phyloP scores from a whole-genome alignment of 2,329 filamentous ascomycete species.

The Corinectria fuckeliana region DNA sequence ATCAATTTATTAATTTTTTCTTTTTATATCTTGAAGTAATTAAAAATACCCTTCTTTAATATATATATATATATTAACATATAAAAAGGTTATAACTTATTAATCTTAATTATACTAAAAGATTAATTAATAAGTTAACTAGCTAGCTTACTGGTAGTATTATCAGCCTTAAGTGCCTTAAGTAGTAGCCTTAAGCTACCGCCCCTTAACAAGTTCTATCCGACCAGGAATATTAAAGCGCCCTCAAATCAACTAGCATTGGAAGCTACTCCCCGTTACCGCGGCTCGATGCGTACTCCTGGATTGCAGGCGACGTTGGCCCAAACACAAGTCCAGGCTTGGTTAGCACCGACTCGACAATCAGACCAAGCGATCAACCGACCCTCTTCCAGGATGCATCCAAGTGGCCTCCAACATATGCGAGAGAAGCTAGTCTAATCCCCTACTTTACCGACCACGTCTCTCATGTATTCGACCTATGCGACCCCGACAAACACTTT shows the following conservation, averaged over 20 bases:
- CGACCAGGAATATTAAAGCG: background rate
- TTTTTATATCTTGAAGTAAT: too few relatives aligned
- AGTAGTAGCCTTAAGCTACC: too few relatives aligned
- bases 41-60: too few relatives aligned
- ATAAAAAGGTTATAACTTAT: too few relatives aligned
- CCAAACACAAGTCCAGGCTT: background rate
- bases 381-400: conserved; percentile 6
- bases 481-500: conserved; percentile 14
- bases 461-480: conserved; percentile 12
- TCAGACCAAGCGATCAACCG: background rate
- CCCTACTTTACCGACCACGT: conserved; percentile 13
- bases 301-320: background rate
- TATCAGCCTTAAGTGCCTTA: too few relatives aligned
- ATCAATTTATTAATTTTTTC: too few relatives aligned
- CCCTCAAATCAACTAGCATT: background rate
- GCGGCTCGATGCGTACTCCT: background rate
- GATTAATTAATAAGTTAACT: too few relatives aligned
- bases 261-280: background rate
- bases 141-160: too few relatives aligned
- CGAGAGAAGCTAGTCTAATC: conserved; percentile 4
- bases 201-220: too few relatives aligned
- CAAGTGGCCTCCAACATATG: conserved; percentile 3
- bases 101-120: too few relatives aligned
- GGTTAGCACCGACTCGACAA: background rate
- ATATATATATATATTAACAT: too few relatives aligned